These are phyloP conservation scores for Verruconis gallopava DNA, from an alignment of 2,329 filamentous ascomycete species.

Conservation along the genomic window DNA sequence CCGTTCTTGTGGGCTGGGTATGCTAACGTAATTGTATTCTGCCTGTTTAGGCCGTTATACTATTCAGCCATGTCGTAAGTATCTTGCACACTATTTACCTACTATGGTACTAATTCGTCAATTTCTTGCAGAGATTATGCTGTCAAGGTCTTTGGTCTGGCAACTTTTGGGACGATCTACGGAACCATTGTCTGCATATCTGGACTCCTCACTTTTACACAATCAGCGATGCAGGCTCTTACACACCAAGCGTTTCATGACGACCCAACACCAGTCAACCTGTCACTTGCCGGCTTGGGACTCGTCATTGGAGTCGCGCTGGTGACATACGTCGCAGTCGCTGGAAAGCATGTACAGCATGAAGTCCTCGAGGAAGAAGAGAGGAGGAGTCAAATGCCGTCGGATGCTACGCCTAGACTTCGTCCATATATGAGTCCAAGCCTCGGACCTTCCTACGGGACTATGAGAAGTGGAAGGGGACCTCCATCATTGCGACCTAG, in stretches of 20 bases:
- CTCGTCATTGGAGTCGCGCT: constrained; percentile 50
- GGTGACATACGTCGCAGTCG: constrained; percentile 31
- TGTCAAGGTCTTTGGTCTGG: constrained; percentile 82
- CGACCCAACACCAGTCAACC: constrained; percentile 65
- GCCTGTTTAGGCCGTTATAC: constrained; percentile 74
- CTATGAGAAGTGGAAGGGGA: neutral
- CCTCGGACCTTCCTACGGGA: constrained; percentile 7
- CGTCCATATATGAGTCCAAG: constrained; percentile 3
- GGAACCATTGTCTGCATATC: constrained; percentile 76
- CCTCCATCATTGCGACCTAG: neutral
- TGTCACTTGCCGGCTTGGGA: constrained; percentile 48
- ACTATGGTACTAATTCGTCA: constrained; percentile 80
- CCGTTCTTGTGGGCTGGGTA: constrained; percentile 60
- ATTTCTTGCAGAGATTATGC: constrained; percentile 55
- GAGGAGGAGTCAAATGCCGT: constrained; percentile 4
- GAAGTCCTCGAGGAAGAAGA: constrained; percentile 23
- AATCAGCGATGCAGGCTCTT: constrained; percentile 63
- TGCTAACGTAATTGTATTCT: constrained; percentile 62
- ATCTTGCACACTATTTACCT: constrained; percentile 53
- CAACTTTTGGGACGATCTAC: constrained; percentile 82
- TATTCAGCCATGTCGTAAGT: constrained; percentile 66
- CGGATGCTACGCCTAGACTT: constrained; percentile 2
- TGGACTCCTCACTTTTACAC: constrained; percentile 68
- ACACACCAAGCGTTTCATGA: constrained; percentile 58
- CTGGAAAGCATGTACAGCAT: constrained; percentile 16